Conservation (phyloP, 306 rosid species). For the Acacia acuminata region DNA sequence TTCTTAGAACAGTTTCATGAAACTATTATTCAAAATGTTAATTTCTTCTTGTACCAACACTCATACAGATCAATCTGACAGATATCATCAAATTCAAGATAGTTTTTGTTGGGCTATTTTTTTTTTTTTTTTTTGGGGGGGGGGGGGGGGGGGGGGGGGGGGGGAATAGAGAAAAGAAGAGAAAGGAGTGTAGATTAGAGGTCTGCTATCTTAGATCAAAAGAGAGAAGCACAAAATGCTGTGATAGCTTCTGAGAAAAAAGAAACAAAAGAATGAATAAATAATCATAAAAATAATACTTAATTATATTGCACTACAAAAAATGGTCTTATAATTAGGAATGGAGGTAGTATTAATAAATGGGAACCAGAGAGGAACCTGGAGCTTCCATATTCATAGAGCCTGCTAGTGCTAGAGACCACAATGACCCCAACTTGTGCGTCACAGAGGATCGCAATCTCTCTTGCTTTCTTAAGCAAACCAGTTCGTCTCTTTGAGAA, state of each 20-base stretch:
- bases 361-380: conserved; percentile 13
- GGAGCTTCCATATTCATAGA: conserved; percentile 43
- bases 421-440: conserved; percentile 47
- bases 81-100: neutral
- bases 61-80: too few relatives aligned
- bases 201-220: neutral
- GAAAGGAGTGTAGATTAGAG: neutral
- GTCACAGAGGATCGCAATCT: conserved; percentile 46
- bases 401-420: conserved; percentile 40
- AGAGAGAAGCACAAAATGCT: neutral
- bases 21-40: too few relatives aligned
- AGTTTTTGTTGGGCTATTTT: neutral
- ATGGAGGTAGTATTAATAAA: too few relatives aligned
- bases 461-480: conserved; percentile 46
- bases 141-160: too few relatives aligned
- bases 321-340: too few relatives aligned
- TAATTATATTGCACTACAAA: too few relatives aligned
- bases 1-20: too few relatives aligned
- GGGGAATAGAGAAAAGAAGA: too few relatives aligned
- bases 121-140: too few relatives aligned
- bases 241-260: neutral
- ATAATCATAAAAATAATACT: too few relatives aligned
- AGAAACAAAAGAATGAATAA: too few relatives aligned
- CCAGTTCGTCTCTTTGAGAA: conserved; percentile 48
- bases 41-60: too few relatives aligned